Conservation (phyloP, 179 eudicot genomes). For the Sideroxylon spinosum region DNA sequence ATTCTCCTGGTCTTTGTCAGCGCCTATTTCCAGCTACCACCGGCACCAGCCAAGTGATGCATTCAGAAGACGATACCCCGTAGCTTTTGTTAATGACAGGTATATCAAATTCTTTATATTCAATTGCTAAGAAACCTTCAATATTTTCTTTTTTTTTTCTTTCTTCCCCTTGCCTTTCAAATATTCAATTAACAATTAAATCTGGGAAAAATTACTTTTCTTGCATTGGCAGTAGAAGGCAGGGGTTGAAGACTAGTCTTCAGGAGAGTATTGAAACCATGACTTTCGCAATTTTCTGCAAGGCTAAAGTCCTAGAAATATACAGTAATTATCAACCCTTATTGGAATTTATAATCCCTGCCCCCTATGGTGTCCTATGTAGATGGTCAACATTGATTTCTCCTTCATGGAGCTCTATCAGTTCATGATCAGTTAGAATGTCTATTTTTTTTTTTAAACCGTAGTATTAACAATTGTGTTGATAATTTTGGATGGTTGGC, state of each 20-base stretch:
- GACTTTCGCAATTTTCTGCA: background rate
- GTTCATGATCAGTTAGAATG: background rate
- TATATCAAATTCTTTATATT: too few species aligned
- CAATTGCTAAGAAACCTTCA: background rate
- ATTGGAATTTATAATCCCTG: background rate
- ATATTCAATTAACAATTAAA: too few species aligned
- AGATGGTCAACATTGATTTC: background rate
- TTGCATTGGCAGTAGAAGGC: background rate
- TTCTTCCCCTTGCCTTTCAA: background rate
- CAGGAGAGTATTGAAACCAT: background rate
- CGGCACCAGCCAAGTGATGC: too few species aligned
- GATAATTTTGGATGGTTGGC: too few species aligned
- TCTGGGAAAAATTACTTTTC: background rate
- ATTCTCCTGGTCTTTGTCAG: slow-evolving; percentile 30
- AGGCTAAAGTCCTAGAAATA: background rate
- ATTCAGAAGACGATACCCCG: background rate
- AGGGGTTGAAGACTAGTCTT: background rate
- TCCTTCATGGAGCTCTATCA: background rate
- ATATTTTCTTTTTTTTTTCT: too few species aligned
- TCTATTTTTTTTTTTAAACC: too few species aligned
- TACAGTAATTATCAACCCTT: background rate
- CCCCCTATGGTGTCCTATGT: background rate
- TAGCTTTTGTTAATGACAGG: background rate
- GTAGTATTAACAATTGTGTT: background rate
- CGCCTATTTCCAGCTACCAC: too few species aligned